Base-by-base conservation (phyloP, 768 basidiomycete genomes). In the Mycena capillaripes region DNA sequence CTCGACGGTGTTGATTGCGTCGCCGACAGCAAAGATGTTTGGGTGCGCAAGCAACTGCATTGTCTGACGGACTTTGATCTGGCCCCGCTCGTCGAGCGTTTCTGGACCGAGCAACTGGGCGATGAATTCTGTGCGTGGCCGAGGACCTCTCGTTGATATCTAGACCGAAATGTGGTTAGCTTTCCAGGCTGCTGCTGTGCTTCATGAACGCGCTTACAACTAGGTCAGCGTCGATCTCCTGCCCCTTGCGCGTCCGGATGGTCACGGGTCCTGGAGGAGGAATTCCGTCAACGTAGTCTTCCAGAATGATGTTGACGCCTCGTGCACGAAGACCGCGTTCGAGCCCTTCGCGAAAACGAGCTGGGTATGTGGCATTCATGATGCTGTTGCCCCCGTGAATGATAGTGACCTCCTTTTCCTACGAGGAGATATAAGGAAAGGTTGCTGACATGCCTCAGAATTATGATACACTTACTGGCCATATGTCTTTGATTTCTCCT, bases 11-110 rank as follows among this genome's bases (percentile, higher is more conserved):
- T 90, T 87, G 65, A 87, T 84, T 58, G 88, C 83, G 75, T 92
- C 91, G 1, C 91, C 91, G 6, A 82, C 78, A 0, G 90, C 91
- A 72, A 90, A 92, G 29, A 92, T 86, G 60, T 81, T 81, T 0
- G 85, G 77, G 76, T 90, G 80, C 1, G 79, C 80, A 17, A 70
- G 77, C 6, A 92, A 76, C 77, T 91, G 89, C n/a, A 92, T 81
- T 12, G 87, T 89, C 1, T 86, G 81, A 32, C 80, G 78, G 17
- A 92, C 84, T 66, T 84, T 87, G 70, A 92, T 83, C 29, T 68
- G 78, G 75, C 71, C 86, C 81, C 57, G 72, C 65, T 30, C 75
- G 50, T 64, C 80, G 3, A 90, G 82, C 11, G 66, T 78, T 34
- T 75, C 78, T 0, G 78, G 68, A 0, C 82, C 83, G 8, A 87